Evolutionary conservation across 192 early-diverging fungal species (phyloP), one percentile per base, ranked within the genome.

Genomic region (Coemansia sp.): DNA sequence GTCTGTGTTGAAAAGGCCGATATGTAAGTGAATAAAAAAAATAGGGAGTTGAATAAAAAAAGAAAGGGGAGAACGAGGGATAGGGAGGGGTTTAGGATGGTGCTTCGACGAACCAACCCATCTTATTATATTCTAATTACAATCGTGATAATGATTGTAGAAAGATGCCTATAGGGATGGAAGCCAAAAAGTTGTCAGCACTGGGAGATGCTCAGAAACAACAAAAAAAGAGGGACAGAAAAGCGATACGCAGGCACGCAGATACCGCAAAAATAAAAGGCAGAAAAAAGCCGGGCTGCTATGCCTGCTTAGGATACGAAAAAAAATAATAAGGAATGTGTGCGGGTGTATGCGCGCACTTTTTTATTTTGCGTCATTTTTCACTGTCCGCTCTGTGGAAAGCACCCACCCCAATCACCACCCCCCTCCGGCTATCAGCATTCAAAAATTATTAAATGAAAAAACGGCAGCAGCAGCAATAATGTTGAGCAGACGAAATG

Each of bases 21-120:
- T 45, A 28, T 32, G 66, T 20, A 56, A 35, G 59, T 18, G 43
- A 51, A 73, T 67, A 61, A 62, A 33, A 67, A 64, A 63, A 66
- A 79, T 35, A 71, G 61, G 52, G 67, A 55, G 51, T 64, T 39
- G 48, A 66, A 65, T 51, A 67, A 61, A 63, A 63, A 56, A 56
- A 37, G 72, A 69, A 59, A 52, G 56, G 48, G 48, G 56, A 41
- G 64, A 53, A 45, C 52, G 72, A 45, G 59, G 67, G 68, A 67
- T 51, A 36, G 54, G 62, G 56, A 41, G 62, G 35, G 61, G 61
- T 61, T 60, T 59, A 68, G 62, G 72, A 64, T 69, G 67, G 52
- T 64, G 67, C 67, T 65, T 54, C 67, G 57, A 55, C 67, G 63
- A 74, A 68, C 55, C 73, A 64, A 34, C 62, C 22, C 41, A 22